Conservation (phyloP, 768 basidiomycete species). For the Boletus patriciae region DNA sequence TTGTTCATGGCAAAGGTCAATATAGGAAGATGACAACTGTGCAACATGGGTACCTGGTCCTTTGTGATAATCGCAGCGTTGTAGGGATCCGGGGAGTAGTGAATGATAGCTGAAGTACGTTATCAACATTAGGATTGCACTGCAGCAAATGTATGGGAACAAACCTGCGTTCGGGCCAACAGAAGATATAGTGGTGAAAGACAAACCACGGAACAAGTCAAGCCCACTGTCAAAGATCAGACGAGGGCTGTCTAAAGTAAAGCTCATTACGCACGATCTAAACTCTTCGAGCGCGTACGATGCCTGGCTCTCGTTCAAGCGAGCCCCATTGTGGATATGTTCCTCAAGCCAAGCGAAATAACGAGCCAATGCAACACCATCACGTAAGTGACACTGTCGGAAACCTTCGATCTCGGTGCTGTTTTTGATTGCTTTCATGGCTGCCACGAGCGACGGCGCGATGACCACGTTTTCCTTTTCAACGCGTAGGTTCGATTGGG, state of each 20-base stretch:
- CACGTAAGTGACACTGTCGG: conserved; percentile 82
- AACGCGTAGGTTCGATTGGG: not conserved
- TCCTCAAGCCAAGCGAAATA: conserved; percentile 98
- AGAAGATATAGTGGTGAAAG: conserved; percentile 90
- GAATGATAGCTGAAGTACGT: conserved; percentile 72
- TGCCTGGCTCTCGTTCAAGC: conserved; percentile 76
- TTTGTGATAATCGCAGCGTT: conserved; percentile 73
- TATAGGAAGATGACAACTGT: not conserved
- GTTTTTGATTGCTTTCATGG: conserved; percentile 82
- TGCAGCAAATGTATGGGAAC: conserved; percentile 14
- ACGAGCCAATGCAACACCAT: conserved; percentile 81
- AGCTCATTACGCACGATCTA: conserved; percentile 60
- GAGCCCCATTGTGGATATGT: conserved; percentile 58
- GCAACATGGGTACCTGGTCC: conserved; percentile 53
- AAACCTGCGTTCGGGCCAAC: conserved; percentile 89
- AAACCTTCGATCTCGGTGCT: conserved; percentile 84
- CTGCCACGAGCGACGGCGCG: conserved; percentile 70
- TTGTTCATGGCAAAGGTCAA: conserved; percentile 42
- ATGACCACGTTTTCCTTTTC: conserved; percentile 57
- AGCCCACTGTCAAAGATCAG: conserved; percentile 53
- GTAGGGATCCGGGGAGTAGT: conserved; percentile 79
- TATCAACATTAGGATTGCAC: not conserved
- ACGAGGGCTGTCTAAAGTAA: not conserved
- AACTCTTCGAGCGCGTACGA: conserved; percentile 77
- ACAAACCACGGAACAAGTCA: conserved; percentile 79